Conservation (phyloP, 1,284 basidiomycete genomes). For the Apiotrichum sp. region DNA sequence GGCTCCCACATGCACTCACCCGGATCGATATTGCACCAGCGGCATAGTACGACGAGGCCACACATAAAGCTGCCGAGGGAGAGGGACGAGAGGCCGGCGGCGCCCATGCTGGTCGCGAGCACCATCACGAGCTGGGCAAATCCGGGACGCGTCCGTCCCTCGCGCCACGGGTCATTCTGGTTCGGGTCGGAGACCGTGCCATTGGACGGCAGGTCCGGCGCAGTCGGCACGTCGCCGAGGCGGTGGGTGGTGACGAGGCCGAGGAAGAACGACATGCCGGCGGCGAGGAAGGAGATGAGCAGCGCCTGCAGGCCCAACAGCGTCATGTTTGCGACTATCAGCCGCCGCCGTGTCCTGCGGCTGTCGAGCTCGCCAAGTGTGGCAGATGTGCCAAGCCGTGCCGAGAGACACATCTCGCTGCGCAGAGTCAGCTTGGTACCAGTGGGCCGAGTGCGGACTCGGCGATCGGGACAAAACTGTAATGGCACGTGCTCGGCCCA, state of each 20-base stretch:
- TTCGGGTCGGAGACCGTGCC: slow-evolving; percentile 12
- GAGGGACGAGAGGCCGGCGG: slow-evolving; percentile 71
- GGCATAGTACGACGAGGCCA: slow-evolving; percentile 69
- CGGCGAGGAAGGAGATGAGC: slow-evolving; percentile 80
- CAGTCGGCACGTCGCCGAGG: slow-evolving; percentile 30
- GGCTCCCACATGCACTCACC: slow-evolving; percentile 52
- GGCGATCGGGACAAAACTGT: not conserved
- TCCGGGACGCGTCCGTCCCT: slow-evolving; percentile 47
- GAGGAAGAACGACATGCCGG: slow-evolving; percentile 68
- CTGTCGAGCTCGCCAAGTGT: slow-evolving; percentile 84
- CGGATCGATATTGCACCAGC: slow-evolving; percentile 71
- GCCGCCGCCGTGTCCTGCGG: slow-evolving; percentile 57
- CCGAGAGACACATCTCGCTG: slow-evolving; percentile 50
- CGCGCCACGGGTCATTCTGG: slow-evolving; percentile 28
- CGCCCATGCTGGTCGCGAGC: slow-evolving; percentile 79
- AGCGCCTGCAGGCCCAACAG: slow-evolving; percentile 90
- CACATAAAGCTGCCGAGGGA: slow-evolving; percentile 92
- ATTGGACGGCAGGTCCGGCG: slow-evolving; percentile 1
- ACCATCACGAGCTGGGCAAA: slow-evolving; percentile 64
- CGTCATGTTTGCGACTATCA: slow-evolving; percentile 76
- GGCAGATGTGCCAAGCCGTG: slow-evolving; percentile 45
- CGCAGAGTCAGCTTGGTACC: not conserved
- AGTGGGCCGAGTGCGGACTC: not conserved
- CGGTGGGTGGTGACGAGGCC: slow-evolving; percentile 58
- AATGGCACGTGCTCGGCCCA: not conserved